Evolutionary conservation across 441 rosid genomes (phyloP), one percentile per base, ranked within the genome.

Genomic region (Gossypium gossypioides): DNA sequence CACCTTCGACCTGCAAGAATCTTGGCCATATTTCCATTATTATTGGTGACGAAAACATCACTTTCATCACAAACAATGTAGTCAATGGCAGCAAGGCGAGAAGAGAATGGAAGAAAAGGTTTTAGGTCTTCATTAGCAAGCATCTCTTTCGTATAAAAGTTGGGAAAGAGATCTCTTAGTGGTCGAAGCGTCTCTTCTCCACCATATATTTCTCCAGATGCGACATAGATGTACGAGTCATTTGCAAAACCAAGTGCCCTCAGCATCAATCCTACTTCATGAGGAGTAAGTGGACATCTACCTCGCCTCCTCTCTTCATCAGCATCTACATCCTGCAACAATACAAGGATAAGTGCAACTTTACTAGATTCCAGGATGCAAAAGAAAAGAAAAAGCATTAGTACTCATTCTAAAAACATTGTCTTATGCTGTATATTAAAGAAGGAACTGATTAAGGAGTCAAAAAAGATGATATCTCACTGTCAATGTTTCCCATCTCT

Each of bases 21-120:
- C 86, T 91, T 92, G 75, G 98, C 99, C 99, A 96, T 96, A 73
- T 96, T 96, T 81, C 98, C 99, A 65, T 96, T 96, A 68, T 96
- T 96, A 55, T 93, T 96, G 27, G 99, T 87, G 82, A 91, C 86
- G 76, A 92, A 95, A 74, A 91, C 98, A 24, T 95, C 97, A 63
- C 99, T 96, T 77, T 91, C 92, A 34, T 96, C 98, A 62, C 91
- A 91, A 64, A 85, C 97, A 37, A 90, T 90, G 87, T 90, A 96
- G 81, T 96, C 99, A 27, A 91, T 81, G 65, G 97, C 96, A 16
- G 99, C 98, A 74, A 91, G 91, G 75, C 88, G 95, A 59, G 99
- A 96, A 62, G 99, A 96, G 74, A 61, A 96, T 63, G 88, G 88
- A 74, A 90, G 92, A 81, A 87, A 69, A 25, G 93, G 91, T 78